Base-by-base conservation (phyloP, 2,329 filamentous ascomycete species). In the Endocalyx cinctus region DNA sequence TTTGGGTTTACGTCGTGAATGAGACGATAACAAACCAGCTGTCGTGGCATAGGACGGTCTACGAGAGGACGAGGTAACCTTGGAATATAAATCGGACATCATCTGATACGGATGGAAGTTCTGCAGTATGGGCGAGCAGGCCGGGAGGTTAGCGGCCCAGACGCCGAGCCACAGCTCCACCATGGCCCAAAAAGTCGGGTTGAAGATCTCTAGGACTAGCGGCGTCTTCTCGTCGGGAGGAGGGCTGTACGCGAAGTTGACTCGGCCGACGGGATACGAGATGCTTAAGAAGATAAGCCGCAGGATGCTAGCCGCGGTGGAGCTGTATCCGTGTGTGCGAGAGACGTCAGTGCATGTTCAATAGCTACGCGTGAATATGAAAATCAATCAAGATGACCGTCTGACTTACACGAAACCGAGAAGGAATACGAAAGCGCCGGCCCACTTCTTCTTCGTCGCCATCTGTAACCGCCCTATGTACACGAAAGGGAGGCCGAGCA, bases 401-500 rank as follows among this genome's bases (percentile, higher is more conserved):
- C n/a, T n/a, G n/a, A 31, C 35, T 30, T 16, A 35, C 34, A 25
- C 19, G n/a, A 41, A 41, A 7, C 38, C 38, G 10, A 35, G 16
- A 31, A 19, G 16, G 14, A 38, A 35, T 12, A 41, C 38, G 2
- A 19, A 23, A 7, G 30, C 38, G 3, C 34, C n/a, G 3, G 34
- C 28, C 34, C 34, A 37, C 25, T 41, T 41, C 19, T 34, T 41
- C 15, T 31, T 29, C 11, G 25, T 18, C n/a, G 31, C 27, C 34
- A 35, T 35, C 11, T 35, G 31, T 19, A 41, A 12, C 10, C 17
- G 33, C 10, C 31, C 29, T 4, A 38, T 15, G 13, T 35, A 36
- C 10, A 41, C 12, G 13, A 41, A 22, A 6, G 39, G 39, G 13
- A 38, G 17, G 1, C 35, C 39, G 19, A 41, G 10, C 18, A 34